Evolutionary conservation across 306 rosid species (phyloP), one percentile per base, ranked within the genome.

Genomic region (Amphicarpaea edgeworthii): DNA sequence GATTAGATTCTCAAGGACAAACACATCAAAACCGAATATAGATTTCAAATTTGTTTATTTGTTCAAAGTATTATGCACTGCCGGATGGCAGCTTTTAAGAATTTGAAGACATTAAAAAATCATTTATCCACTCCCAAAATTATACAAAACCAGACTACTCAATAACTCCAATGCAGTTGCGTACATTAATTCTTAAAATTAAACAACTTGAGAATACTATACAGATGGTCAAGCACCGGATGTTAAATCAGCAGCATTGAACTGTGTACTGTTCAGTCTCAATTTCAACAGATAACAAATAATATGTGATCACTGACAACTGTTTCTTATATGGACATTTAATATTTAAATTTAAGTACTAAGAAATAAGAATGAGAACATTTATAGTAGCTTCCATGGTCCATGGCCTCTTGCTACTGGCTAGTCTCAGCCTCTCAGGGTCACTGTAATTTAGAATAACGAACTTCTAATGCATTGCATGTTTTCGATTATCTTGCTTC

Each of bases 401-500:
- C 21, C 70, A 17, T 16, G 21, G 62, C 59, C n/a, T 2, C 28
- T 7, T 8, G 26, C 53, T 20, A 38, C 49, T 34, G 14, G 54
- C 26, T 34, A 38, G 12, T 14, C 32, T 37, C 37, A 4, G 7
- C 37, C 37, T 30, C 37, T 30, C 38, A 42, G 23, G 30, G 50
- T 63, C 54, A 57, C 51, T 14, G 11, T 37, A 34, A 49, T 75
- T 19, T 20, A 19, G 51, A 15, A 63, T 8, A 61, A 20, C 40
- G 17, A 61, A 20, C 50, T 30, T 16, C 10, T 23, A 11, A 30
- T 3, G 34, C 37, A 19, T 12, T 19, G 11, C 50, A 47, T 75
- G 50, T 20, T 61, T 42, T 46, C 11, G 28, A 24, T 54, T 28
- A 21, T 76, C 46, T 66, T 66, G 50, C 43, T 24, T 58, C 57